phyloP scores from a whole-genome alignment of 108 stramenopile genomes.

The Aurantiochytrium sp. region DNA sequence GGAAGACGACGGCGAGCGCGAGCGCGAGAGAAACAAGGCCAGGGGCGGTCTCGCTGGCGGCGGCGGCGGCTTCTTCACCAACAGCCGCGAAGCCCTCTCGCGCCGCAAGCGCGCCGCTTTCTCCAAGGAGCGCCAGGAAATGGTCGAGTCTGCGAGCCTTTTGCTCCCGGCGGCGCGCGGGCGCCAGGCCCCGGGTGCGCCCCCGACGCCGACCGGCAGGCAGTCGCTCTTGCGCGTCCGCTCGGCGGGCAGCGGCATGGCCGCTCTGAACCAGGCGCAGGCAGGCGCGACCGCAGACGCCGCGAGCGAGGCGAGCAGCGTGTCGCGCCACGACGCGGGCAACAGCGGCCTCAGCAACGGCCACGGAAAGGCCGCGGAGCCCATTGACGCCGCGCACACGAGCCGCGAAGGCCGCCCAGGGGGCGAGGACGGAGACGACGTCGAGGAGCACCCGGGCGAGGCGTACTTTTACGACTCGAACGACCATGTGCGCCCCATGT shows the following conservation, averaged over 20 bases:
- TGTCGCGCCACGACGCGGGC: neutral
- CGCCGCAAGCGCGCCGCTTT: conserved; percentile 51
- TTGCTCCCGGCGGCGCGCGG: neutral
- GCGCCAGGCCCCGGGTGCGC: neutral
- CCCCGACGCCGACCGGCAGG: neutral
- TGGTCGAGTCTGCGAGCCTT: conserved; percentile 60
- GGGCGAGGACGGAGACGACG: neutral
- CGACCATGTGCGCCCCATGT: conserved; percentile 90
- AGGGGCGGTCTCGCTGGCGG: neutral
- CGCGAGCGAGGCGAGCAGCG: neutral
- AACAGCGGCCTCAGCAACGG: no score
- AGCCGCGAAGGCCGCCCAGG: no score
- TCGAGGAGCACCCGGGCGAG: neutral
- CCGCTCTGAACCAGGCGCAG: neutral
- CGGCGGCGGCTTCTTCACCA: neutral
- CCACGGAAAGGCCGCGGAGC: no score
- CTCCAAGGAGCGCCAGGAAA: conserved; percentile 84
- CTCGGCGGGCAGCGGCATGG: conserved; percentile 44
- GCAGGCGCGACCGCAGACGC: neutral
- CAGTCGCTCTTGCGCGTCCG: conserved; percentile 59
- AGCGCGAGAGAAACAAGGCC: conserved; percentile 55
- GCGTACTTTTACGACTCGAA: conserved; percentile 38
- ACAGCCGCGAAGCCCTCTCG: conserved; percentile 33
- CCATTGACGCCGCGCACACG: no score
- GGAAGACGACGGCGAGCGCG: conserved; percentile 84